phyloP scores from a whole-genome alignment of 202 grass and related monocot genomes.

The Saccharum hybrid region DNA sequence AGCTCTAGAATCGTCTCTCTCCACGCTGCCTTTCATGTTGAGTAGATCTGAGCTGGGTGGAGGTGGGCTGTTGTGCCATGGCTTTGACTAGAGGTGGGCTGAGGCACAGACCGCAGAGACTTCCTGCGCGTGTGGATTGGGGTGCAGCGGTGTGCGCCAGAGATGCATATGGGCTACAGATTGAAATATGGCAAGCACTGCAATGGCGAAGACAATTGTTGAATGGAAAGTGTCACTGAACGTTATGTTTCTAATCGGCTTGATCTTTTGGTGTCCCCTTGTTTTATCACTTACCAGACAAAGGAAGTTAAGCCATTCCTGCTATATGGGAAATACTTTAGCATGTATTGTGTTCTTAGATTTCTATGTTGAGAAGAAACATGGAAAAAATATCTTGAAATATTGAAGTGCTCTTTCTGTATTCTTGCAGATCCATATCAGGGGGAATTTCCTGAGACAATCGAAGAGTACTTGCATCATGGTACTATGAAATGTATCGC shows the following conservation, averaged over 20 bases:
- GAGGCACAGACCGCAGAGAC: background rate
- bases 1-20: background rate
- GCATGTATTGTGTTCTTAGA: slow-evolving; percentile 16
- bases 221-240: background rate
- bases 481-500: slow-evolving; percentile 99
- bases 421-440: slow-evolving; percentile 80
- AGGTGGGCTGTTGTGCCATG: background rate
- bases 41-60: background rate
- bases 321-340: slow-evolving; percentile 20
- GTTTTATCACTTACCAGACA: background rate
- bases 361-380: slow-evolving; percentile 19
- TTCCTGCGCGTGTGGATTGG: background rate
- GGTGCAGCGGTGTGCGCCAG: background rate
- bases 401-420: slow-evolving; percentile 16
- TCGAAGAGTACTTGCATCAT: slow-evolving; percentile 96
- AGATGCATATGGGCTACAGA: background rate
- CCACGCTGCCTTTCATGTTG: background rate
- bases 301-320: background rate
- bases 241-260: background rate
- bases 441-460: slow-evolving; percentile 95
- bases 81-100: background rate
- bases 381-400: background rate
- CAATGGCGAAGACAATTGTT: background rate
- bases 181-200: background rate
- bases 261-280: background rate